Evolutionary conservation across 2,329 filamentous ascomycete species (phyloP).

Genomic region (Pseudocercospora macadamiae): DNA sequence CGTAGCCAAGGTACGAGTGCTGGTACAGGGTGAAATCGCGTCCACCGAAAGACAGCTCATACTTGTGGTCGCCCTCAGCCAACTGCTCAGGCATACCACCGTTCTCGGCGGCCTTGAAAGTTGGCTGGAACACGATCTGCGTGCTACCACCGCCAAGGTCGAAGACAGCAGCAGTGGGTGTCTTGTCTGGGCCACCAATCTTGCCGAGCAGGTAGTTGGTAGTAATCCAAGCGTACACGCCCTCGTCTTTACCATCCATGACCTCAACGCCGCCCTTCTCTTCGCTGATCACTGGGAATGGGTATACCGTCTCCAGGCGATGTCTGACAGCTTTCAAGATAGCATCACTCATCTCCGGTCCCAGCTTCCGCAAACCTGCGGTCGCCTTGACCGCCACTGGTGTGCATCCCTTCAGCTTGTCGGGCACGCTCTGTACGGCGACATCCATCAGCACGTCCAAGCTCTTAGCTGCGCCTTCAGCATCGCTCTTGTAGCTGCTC

Average conservation of each 20-base stretch:
- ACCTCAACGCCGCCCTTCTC: conserved; percentile 88
- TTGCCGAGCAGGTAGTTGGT: conserved; percentile 98
- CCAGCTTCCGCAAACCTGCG: conserved; percentile 86
- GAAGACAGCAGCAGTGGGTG: conserved; percentile 89
- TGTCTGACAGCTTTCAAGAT: conserved; percentile 84
- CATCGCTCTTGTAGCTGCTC: conserved; percentile 84
- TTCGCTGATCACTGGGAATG: conserved; percentile 88
- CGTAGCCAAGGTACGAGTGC: conserved; percentile 96
- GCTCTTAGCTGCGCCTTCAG: conserved; percentile 84
- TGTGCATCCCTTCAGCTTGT: conserved; percentile 86
- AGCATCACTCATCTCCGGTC: conserved; percentile 74
- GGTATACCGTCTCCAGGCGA: conserved; percentile 84
- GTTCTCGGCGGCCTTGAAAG: conserved; percentile 71
- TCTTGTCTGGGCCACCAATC: conserved; percentile 89
- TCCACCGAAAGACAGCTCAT: conserved; percentile 85
- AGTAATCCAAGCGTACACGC: conserved; percentile 98
- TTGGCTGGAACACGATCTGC: conserved; percentile 98
- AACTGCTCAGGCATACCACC: conserved; percentile 86
- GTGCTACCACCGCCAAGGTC: conserved; percentile 95
- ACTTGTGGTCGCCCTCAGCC: conserved; percentile 92
- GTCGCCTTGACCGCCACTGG: conserved; percentile 98
- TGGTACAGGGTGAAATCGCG: conserved; percentile 93
- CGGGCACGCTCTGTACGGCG: conserved; percentile 81
- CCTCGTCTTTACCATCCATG: conserved; percentile 97
- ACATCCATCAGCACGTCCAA: conserved; percentile 86